A percentile compares a stretch with the other conserved stretches of the same genome.
Evolutionary conservation across 2,329 filamentous ascomycete species (phyloP).

Genomic region (Hawksworthiomyces lignivorus): DNA sequence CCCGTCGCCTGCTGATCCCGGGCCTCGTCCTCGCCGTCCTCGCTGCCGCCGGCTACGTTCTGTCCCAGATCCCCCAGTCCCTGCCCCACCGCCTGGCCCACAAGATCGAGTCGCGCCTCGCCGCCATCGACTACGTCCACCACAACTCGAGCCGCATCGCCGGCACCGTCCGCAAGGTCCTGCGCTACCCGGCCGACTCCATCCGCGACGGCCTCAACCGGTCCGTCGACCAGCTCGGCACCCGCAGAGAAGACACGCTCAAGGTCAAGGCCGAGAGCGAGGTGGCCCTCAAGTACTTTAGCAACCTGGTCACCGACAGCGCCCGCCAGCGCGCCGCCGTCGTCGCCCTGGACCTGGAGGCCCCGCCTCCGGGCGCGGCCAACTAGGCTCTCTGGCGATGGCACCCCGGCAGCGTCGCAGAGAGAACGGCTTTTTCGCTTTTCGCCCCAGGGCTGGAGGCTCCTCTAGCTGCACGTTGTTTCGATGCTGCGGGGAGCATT

Average conservation of each 20-base stretch:
- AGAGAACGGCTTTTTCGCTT: too few relatives aligned
- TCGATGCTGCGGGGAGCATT: too few relatives aligned
- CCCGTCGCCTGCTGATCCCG: constrained; percentile 73
- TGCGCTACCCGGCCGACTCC: constrained; percentile 80
- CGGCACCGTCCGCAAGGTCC: constrained; percentile 76
- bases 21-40: constrained; percentile 67
- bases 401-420: too few relatives aligned
- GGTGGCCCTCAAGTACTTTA: constrained; percentile 82
- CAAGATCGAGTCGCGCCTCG: constrained; percentile 77
- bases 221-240: constrained; percentile 74
- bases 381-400: too few relatives aligned
- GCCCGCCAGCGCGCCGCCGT: constrained; percentile 43
- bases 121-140: constrained; percentile 86
- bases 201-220: constrained; percentile 76
- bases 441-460: too few relatives aligned
- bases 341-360: constrained; percentile 46
- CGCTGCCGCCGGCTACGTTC: constrained; percentile 69
- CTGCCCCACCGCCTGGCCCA: constrained; percentile 76
- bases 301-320: constrained; percentile 67
- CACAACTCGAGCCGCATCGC: constrained; percentile 79
- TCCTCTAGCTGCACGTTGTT: too few relatives aligned
- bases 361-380: constrained; percentile 8
- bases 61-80: constrained; percentile 81
- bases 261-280: constrained; percentile 79
- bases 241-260: constrained; percentile 71